Base-by-base conservation (phyloP, 805 yeast genomes). In the Saccharomyces eubayanus region DNA sequence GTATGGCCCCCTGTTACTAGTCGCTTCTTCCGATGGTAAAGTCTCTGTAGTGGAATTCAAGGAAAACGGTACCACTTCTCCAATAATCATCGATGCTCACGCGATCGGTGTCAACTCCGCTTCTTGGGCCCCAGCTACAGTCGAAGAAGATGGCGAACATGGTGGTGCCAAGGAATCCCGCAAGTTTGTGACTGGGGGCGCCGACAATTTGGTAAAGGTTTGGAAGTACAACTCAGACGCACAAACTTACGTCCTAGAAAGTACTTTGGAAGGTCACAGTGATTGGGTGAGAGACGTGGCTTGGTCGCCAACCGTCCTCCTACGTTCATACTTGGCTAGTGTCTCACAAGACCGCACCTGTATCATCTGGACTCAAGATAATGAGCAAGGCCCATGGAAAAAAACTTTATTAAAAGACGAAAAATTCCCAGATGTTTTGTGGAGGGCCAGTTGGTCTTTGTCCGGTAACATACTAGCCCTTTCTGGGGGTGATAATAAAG, bases 231-330 rank as follows among this genome's bases (percentile, higher is more conserved):
- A 85, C 57, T 58, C 72, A 16, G 72, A 80, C 10, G 71, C 78
- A 6, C 79, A 77, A 60, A 79, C 79, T 28, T 89, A 87, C 68
- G 77, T 77, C 28, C 78, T 84, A 63, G 97, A 92, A 70, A 84
- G 84, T 46, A 79, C 82, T 28, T 78, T 94, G 52, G 84, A 83
- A 58, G 99, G 97, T 45, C 99, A 94, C 71, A 77, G 88, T 16
- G 99, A 94, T 71, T 94, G 99, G 99, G 97, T 94, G 31, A 84
- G 99, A 72, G 99, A 94, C 69, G 97, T 92, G 56, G 89, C 96
- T 3, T 94, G 99, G 99, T 89, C 97, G 21, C 97, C 98, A 49
- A 84, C 96, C 1, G 83, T 89, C 49, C 78, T 94, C 57, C 80
- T 89, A 48, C 85, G 88, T 62, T 84, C 96, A 12, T 92, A 90